Evolutionary conservation across 75 land plant genomes (phyloP).

Genomic region (Picea sitchensis): DNA sequence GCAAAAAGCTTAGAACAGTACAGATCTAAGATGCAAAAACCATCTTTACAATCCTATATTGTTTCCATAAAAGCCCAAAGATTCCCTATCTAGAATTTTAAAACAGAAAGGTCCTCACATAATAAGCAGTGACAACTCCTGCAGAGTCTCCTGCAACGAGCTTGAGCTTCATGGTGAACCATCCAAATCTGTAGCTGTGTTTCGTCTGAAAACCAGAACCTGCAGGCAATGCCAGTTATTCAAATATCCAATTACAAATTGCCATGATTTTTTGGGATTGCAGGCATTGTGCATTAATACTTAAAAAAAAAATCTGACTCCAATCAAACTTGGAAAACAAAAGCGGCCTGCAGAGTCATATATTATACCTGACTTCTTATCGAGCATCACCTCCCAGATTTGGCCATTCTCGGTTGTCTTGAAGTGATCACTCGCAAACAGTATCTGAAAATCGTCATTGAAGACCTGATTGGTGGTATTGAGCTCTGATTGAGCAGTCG

Average conservation of each 20-base stretch:
- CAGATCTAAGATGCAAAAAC: too few relatives aligned
- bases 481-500: background rate
- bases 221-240: background rate
- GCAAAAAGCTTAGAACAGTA: too few relatives aligned
- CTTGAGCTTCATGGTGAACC: slow-evolving; percentile 89
- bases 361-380: slow-evolving; percentile 57
- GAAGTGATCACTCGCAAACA: slow-evolving; percentile 56
- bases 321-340: too few relatives aligned
- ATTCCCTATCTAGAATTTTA: too few relatives aligned
- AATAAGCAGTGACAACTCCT: slow-evolving; percentile 80
- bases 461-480: slow-evolving; percentile 15
- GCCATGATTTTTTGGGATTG: too few relatives aligned
- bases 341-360: too few relatives aligned
- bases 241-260: too few relatives aligned
- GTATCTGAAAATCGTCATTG: slow-evolving; percentile 44
- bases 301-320: too few relatives aligned
- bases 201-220: slow-evolving; percentile 79
- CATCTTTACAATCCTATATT: too few relatives aligned
- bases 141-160: slow-evolving; percentile 82
- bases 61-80: too few relatives aligned
- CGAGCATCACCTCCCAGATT: slow-evolving; percentile 56
- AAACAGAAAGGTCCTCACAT: slow-evolving; percentile 32
- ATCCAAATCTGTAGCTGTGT: slow-evolving; percentile 69
- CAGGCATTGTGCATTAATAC: too few relatives aligned
- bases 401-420: slow-evolving; percentile 60